Base-by-base conservation (phyloP, 2,329 filamentous ascomycete genomes). In the Beauveria bassiana region DNA sequence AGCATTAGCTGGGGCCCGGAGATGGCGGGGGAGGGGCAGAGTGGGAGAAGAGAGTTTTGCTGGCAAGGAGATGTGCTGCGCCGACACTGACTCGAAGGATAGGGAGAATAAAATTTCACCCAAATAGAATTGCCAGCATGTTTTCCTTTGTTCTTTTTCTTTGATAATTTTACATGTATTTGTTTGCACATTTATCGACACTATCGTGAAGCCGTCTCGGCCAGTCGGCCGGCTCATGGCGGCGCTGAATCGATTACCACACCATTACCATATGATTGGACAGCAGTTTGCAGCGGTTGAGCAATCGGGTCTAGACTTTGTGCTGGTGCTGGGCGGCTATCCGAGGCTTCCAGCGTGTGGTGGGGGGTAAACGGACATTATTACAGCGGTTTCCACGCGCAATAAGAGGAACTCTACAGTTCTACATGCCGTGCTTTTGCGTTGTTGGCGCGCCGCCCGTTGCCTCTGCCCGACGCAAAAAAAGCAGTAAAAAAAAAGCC, bases 11-110 rank as follows among this genome's bases (percentile, higher is more conserved):
- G 51, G 59, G 52, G 18, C 51, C 42, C n/a, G 10, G 28, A 42
- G 53, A 62, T 59, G 56, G 61, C 56, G 61, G 61, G 61, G 61
- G 56, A 59, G 61, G 61, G 61, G 61, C 61, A 59, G 28, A 55
- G 40, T 16, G 42, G 46, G 5, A n/a, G n/a, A 31, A 34, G 40
- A 47, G 28, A 54, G 20, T 56, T 49, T 61, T 61, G 22, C 16
- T 18, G 40, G 28, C 38, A 49, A 59, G 20, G 38, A 31, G 42
- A 43, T 22, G 28, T 26, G 38, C 40, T 28, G 46, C 38, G 40
- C 43, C 38, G 55, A 50, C 22, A 4, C 5, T 43, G 16, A 28
- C 20, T 14, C 10, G 31, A 31, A 28, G 7, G 7, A 16, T 14
- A 18, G 38, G 16, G 31, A 26, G 5, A 10, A n/a, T n/a, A 18